phyloP scores from a whole-genome alignment of 108 stramenopile genomes.

The Skeletonema tropicum region DNA sequence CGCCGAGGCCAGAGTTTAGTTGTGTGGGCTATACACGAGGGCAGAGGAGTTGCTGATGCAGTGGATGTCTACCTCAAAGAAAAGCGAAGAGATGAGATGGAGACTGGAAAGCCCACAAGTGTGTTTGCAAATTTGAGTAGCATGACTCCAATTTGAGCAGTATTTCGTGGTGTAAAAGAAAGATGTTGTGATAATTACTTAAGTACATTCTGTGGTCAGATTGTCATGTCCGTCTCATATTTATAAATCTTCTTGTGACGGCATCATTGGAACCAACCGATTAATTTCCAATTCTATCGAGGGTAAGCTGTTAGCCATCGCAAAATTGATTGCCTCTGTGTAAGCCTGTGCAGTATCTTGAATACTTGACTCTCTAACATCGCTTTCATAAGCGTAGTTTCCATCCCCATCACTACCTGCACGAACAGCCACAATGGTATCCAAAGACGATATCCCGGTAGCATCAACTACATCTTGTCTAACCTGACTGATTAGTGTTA shows the following conservation, averaged over 20 bases:
- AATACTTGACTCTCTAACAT: constrained; percentile 22
- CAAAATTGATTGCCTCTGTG: constrained; percentile 40
- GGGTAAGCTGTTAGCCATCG: constrained; percentile 24
- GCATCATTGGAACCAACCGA: constrained; percentile 42
- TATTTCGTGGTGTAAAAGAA: constrained; percentile 1
- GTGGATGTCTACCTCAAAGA: constrained; percentile 80
- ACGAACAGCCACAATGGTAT: constrained; percentile 46
- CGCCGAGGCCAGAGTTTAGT: constrained; percentile 96
- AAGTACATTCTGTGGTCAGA: neutral
- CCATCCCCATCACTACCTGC: constrained; percentile 23
- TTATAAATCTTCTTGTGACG: constrained; percentile 11
- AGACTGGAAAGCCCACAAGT: constrained; percentile 53
- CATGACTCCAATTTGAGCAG: constrained; percentile 59
- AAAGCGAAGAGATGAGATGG: constrained; percentile 67
- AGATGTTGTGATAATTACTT: neutral
- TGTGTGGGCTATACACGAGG: constrained; percentile 99
- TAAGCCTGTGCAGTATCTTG: constrained; percentile 31
- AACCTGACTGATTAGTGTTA: constrained; percentile 39
- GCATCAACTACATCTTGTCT: constrained; percentile 25
- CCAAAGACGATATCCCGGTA: constrained; percentile 45
- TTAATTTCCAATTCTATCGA: constrained; percentile 44
- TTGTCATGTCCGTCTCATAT: neutral
- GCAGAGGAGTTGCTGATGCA: constrained; percentile 92
- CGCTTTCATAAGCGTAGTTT: constrained; percentile 25
- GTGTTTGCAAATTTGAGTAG: constrained; percentile 86